Base-by-base conservation (phyloP, 2,329 filamentous ascomycete genomes). In the Nemania sp. region DNA sequence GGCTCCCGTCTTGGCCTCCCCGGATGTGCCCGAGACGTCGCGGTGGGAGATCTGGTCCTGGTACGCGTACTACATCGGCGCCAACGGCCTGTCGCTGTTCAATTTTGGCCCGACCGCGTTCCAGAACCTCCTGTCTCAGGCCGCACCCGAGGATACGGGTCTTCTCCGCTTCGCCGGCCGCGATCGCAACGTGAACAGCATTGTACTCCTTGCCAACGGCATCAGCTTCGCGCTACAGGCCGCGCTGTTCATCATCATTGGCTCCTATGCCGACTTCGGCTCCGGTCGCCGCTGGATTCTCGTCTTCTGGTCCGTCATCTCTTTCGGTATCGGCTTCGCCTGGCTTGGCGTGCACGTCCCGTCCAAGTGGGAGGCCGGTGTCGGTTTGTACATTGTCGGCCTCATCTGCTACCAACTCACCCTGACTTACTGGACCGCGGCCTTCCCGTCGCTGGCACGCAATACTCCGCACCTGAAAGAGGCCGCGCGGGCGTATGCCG, bases 141-240 rank as follows among this genome's bases (percentile, higher is more conserved):
- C 84, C 0, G 83, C 82, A 3, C 77, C 80, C 6, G 74, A 74
- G 2, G 77, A 81, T 43, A 74, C 73, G 8, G 77, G 75, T 1
- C 73, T 79, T 1, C 68, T 88, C 19, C 61, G 64, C 2, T 87
- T 88, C 56, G 78, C 79, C 1, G 84, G 84, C 12, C 72, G 72
- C 31, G 68, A 76, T 20, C 77, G 83, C 49, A 81, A 81, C n/a
- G 80, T 86, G 62, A 84, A 86, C 66, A 84, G 80, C 52, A 84
- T 88, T 49, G 82, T 89, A 3, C 72, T 89, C 6, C 73, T 87
- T 0, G 77, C 78, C 66, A 88, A 88, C 63, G 86, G 86, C 48
- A 82, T 88, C 51, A 84, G 80, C 14, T 89, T 89, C 65, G 83
- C 84, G 1, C 78, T 86, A 30, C 86, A 89, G 65, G 79, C 84